Conservation (phyloP, 2,329 filamentous ascomycete species). For the Ascochyta clinopodiicola region DNA sequence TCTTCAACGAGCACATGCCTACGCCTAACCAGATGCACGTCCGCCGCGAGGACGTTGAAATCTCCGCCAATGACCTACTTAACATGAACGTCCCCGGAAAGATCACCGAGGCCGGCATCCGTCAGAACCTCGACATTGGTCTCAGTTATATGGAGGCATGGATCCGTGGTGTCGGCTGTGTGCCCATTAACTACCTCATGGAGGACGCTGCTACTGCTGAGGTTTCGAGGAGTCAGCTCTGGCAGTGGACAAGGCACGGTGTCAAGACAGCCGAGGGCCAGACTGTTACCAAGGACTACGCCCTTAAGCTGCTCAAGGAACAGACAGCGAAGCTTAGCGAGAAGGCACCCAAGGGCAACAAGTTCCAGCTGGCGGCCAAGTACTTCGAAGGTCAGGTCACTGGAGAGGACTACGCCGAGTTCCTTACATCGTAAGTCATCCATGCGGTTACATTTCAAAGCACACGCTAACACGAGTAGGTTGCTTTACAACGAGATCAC, state of each 20-base stretch:
- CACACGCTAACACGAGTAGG: conserved; percentile 52
- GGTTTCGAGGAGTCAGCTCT: conserved; percentile 90
- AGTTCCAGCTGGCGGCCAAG: conserved; percentile 86
- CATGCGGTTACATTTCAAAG: neutral
- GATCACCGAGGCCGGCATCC: conserved; percentile 92
- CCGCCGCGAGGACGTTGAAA: conserved; percentile 85
- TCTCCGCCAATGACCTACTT: conserved; percentile 86
- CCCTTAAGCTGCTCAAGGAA: conserved; percentile 85
- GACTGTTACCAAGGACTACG: conserved; percentile 90
- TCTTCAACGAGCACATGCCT: conserved; percentile 99
- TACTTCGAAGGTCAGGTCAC: conserved; percentile 95
- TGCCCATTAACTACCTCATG: conserved; percentile 98
- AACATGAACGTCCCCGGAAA: conserved; percentile 97
- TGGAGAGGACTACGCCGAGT: conserved; percentile 96
- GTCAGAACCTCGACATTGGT: conserved; percentile 97
- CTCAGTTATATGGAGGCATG: conserved; percentile 99
- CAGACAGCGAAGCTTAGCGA: conserved; percentile 76
- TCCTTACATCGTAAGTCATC: conserved; percentile 77
- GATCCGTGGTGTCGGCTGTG: conserved; percentile 92
- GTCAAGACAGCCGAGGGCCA: conserved; percentile 85
- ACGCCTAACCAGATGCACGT: conserved; percentile 95
- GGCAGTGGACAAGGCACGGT: conserved; percentile 87
- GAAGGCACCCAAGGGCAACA: conserved; percentile 85
- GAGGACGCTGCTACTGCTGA: conserved; percentile 98
- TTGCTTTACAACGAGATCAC: conserved; percentile 90